Evolutionary conservation across 1,284 basidiomycete species (phyloP).

Genomic region (Laetiporus sulphureus): DNA sequence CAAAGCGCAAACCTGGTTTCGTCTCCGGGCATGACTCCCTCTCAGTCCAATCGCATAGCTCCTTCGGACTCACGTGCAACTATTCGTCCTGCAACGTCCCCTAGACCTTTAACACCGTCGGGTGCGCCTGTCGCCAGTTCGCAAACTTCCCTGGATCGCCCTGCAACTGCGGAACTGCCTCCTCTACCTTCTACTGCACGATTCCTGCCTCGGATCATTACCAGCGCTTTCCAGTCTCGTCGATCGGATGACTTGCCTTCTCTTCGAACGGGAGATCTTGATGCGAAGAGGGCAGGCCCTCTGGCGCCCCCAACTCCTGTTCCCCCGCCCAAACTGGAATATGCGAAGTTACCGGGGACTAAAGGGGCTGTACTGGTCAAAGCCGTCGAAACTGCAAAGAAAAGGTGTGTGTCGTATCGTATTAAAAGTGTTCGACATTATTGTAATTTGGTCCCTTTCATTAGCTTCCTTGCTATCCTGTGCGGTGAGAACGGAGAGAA

Average conservation of each 20-base stretch:
- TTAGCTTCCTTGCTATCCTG: constrained; percentile 82
- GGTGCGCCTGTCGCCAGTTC: constrained; percentile 13
- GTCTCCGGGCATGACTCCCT: background rate
- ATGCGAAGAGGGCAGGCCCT: constrained; percentile 12
- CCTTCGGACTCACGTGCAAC: constrained; percentile 10
- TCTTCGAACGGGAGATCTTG: constrained; percentile 21
- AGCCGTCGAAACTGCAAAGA: constrained; percentile 79
- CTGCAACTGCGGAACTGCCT: constrained; percentile 18
- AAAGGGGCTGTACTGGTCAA: constrained; percentile 78
- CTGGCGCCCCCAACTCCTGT: constrained; percentile 31
- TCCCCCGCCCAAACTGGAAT: constrained; percentile 80
- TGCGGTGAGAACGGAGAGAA: constrained; percentile 92
- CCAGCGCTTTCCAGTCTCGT: constrained; percentile 52
- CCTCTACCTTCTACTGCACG: constrained; percentile 36
- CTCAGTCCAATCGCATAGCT: constrained; percentile 20
- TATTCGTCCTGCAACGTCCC: constrained; percentile 10
- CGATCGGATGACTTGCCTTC: constrained; percentile 50
- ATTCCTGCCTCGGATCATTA: constrained; percentile 66
- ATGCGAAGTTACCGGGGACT: constrained; percentile 86
- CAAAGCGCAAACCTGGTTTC: constrained; percentile 15
- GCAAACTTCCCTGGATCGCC: constrained; percentile 14
- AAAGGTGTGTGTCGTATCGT: constrained; percentile 48
- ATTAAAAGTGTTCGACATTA: background rate
- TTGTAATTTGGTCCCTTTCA: constrained; percentile 5
- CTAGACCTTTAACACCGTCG: constrained; percentile 21